Evolutionary conservation across 805 yeast species (phyloP).

Genomic region (Candida maris): DNA sequence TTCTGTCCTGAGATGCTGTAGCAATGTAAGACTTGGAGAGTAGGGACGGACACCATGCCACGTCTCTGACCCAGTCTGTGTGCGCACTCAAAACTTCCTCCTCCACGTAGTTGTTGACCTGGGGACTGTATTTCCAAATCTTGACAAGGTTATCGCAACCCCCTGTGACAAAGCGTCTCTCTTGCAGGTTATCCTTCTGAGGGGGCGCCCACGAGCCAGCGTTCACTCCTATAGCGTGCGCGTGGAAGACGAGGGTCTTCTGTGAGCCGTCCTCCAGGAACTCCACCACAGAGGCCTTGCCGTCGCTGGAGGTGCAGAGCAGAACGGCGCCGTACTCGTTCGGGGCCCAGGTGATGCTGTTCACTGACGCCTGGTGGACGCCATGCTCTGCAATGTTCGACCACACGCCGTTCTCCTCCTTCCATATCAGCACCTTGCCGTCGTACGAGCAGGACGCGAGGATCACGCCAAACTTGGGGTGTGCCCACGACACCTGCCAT

Average conservation of each 20-base stretch:
- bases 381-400: slow-evolving; percentile 79
- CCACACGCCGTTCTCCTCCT: slow-evolving; percentile 89
- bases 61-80: slow-evolving; percentile 98
- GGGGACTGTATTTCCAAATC: slow-evolving; percentile 73
- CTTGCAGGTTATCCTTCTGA: slow-evolving; percentile 34
- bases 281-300: slow-evolving; percentile 85
- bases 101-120: slow-evolving; percentile 54
- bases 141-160: slow-evolving; percentile 94
- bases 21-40: slow-evolving; percentile 87
- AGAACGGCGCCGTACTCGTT: slow-evolving; percentile 93
- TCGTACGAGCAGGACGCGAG: slow-evolving; percentile 94
- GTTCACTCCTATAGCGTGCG: slow-evolving; percentile 92
- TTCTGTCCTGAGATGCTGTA: slow-evolving; percentile 93
- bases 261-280: slow-evolving; percentile 86
- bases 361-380: slow-evolving; percentile 90
- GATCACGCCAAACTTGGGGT: slow-evolving; percentile 94
- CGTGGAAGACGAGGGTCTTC: slow-evolving; percentile 59
- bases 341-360: slow-evolving; percentile 95
- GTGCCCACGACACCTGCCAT: slow-evolving; percentile 99
- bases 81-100: slow-evolving; percentile 86
- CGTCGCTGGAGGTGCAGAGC: slow-evolving; percentile 90
- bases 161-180: slow-evolving; percentile 83
- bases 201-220: slow-evolving; percentile 94
- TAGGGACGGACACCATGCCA: slow-evolving; percentile 94
- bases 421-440: slow-evolving; percentile 93